Base-by-base conservation (phyloP, 768 basidiomycete species). In the Fomitopsis pulvina region DNA sequence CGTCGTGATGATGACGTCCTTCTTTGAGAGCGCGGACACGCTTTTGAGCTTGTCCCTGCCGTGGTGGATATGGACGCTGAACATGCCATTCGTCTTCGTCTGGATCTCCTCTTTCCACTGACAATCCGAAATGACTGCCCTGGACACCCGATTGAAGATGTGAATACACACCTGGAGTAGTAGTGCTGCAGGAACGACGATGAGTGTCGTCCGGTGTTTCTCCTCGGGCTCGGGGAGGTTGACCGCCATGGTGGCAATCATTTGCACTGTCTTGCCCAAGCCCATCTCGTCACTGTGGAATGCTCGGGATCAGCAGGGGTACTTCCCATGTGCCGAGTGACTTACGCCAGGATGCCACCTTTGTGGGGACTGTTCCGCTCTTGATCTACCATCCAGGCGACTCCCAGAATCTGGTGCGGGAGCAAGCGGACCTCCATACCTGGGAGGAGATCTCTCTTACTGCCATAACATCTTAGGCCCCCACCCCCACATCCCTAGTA, bases 81-180 rank as follows among this genome's bases (percentile, higher is more conserved):
- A 83, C 16, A 83, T 63, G 12, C 71, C 77, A 49, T 82, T 79
- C 0, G 83, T 80, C 66, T 87, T 87, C 2, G 70, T 70, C 45
- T 81, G 78, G 1, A 91, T 73, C 67, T 89, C 86, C 20, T 82
- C 80, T 62, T 82, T 81, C 84, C 84, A 86, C 80, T 85, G 57
- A 18, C n/a, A n/a, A n/a, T 52, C 6, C 12, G 47, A 12, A 16
- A 46, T 9, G 10, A 26, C 18, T 27, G 8, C 24, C 14, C 42
- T 6, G 25, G 8, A 18, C 25, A 22, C 25, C 26, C 6, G 50
- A 22, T 18, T 11, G 45, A 41, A 41, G 3, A 46, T 30, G 9
- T 9, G 37, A 2, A 48, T 16, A 45, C 66, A 10, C 52, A 78
- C 83, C 70, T 90, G 88, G 32, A 78, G 71, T 12, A 91, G 70